Evolutionary conservation across 2,329 filamentous ascomycete genomes (phyloP), one percentile per base, ranked within the genome.

Genomic region (Domatiomyces catenatus): DNA sequence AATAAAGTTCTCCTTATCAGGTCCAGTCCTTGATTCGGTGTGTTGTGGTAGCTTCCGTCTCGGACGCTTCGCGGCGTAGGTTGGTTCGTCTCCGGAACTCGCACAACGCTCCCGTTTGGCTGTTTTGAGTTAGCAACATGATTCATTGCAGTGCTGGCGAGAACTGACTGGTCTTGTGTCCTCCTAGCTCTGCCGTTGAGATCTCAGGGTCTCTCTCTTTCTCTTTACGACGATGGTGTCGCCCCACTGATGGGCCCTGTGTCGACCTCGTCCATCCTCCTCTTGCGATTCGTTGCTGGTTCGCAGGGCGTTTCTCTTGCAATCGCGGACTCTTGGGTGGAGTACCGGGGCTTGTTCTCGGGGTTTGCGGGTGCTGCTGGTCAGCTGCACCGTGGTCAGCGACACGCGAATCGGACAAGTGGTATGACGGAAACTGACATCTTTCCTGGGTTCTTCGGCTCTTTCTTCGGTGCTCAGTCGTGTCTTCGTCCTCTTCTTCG

Each of bases 1-100:
- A 22, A 54, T 50, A 39, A 48, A 49, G 46, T 20, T 32, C 17
- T 52, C 42, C 47, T 52, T 54, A 12, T 50, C 44, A 42, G 28
- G 45, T 43, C 1, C 45, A 2, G 18, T 48, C 46, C 45, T 43
- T n/a, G 46, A 17, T 39, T 50, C 46, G 20, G 24, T 46, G 39
- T 18, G 10, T 8, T 32, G 42, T 42, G n/a, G n/a, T n/a, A n/a
- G n/a, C n/a, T n/a, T n/a, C n/a, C n/a, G 45, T 51, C 48, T 44
- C 44, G 42, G 48, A 50, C 44, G 48, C 26, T 52, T 52, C 42
- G 20, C 22, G 45, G 50, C 42, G 20, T 39, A 42, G 18, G 44
- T 36, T 15, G 48, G 19, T 48, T 50, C 51, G 48, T 48, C 48
- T 50, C 20, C 50, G 28, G n/a, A n/a, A n/a, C 12, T 46, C 18